Conservation (phyloP, 2,329 filamentous ascomycete genomes). For the Aspergillus novoparasiticus region DNA sequence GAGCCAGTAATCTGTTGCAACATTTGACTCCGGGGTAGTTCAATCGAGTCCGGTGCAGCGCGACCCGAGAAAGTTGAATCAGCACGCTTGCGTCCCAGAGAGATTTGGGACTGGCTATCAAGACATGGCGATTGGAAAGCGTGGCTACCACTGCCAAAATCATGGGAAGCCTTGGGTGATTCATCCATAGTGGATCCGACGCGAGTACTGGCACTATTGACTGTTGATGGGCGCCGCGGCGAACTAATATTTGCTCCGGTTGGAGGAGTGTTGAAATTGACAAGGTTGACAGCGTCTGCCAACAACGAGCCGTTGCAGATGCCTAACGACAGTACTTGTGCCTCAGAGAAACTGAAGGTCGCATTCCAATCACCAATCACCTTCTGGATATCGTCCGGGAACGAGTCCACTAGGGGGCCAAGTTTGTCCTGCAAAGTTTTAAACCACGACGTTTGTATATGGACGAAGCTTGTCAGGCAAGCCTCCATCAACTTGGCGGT, state of each 20-base stretch:
- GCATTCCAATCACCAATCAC: slow-evolving; percentile 76
- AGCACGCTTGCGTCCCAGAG: slow-evolving; percentile 52
- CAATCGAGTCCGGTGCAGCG: slow-evolving; percentile 57
- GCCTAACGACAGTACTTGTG: slow-evolving; percentile 68
- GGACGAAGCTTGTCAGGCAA: slow-evolving; percentile 79
- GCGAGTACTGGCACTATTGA: slow-evolving; percentile 57
- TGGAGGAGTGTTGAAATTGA: slow-evolving; percentile 61
- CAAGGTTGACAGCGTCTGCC: slow-evolving; percentile 59
- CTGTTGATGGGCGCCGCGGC: slow-evolving; percentile 52
- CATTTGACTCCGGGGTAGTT: slow-evolving; percentile 54
- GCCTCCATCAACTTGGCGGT: slow-evolving; percentile 84
- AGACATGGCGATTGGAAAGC: slow-evolving; percentile 63
- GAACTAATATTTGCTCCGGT: slow-evolving; percentile 41
- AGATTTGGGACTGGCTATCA: slow-evolving; percentile 31
- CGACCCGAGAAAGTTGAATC: slow-evolving; percentile 57
- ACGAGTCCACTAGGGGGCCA: slow-evolving; percentile 69
- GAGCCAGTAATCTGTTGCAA: slow-evolving; percentile 51
- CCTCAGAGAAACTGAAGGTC: slow-evolving; percentile 77
- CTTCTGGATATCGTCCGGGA: slow-evolving; percentile 68
- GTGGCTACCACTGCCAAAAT: slow-evolving; percentile 68
- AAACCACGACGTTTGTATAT: slow-evolving; percentile 83
- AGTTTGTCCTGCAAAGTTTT: slow-evolving; percentile 82
- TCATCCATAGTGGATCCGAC: slow-evolving; percentile 66
- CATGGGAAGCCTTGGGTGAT: slow-evolving; percentile 65
- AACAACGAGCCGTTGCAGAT: slow-evolving; percentile 75